Conservation (phyloP, 2,329 filamentous ascomycete genomes). For the Neonectria faginata region DNA sequence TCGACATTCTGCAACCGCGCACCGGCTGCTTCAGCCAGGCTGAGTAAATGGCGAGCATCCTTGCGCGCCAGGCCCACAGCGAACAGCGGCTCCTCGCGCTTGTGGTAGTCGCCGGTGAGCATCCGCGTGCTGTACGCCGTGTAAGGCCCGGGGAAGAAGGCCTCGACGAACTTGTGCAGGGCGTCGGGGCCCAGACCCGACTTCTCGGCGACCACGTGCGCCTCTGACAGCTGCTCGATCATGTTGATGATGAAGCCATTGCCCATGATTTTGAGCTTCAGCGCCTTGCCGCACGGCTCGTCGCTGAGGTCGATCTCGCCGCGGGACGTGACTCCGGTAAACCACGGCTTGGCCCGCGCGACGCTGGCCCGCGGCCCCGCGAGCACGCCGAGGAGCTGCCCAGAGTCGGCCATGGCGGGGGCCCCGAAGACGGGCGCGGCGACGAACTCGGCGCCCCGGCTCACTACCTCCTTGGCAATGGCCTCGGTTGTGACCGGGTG, state of each 20-base stretch:
- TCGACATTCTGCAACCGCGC: slow-evolving; percentile 73
- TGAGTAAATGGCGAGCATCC: slow-evolving; percentile 80
- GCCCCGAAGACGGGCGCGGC: slow-evolving; percentile 78
- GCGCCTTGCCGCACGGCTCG: slow-evolving; percentile 75
- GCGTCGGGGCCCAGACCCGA: slow-evolving; percentile 77
- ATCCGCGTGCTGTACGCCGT: slow-evolving; percentile 80
- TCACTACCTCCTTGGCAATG: slow-evolving; percentile 68
- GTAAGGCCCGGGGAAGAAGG: slow-evolving; percentile 81
- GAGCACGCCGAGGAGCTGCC: slow-evolving; percentile 78
- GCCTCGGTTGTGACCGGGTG: slow-evolving; percentile 83
- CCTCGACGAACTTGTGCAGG: slow-evolving; percentile 77
- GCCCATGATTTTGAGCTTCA: slow-evolving; percentile 82
- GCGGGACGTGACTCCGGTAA: slow-evolving; percentile 77
- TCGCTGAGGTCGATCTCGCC: slow-evolving; percentile 77
- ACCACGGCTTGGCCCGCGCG: slow-evolving; percentile 75
- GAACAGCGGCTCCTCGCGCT: slow-evolving; percentile 83
- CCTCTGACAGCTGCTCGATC: slow-evolving; percentile 83
- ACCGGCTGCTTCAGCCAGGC: slow-evolving; percentile 72
- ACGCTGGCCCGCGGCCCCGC: slow-evolving; percentile 73
- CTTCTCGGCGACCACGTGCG: slow-evolving; percentile 83
- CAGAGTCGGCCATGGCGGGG: slow-evolving; percentile 76
- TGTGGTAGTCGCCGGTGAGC: slow-evolving; percentile 80
- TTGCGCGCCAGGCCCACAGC: slow-evolving; percentile 85
- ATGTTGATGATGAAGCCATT: slow-evolving; percentile 90
- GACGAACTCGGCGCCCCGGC: slow-evolving; percentile 77